Evolutionary conservation across 306 rosid species (phyloP), one percentile per base, ranked within the genome.

Genomic region (Vigna nakashimae): DNA sequence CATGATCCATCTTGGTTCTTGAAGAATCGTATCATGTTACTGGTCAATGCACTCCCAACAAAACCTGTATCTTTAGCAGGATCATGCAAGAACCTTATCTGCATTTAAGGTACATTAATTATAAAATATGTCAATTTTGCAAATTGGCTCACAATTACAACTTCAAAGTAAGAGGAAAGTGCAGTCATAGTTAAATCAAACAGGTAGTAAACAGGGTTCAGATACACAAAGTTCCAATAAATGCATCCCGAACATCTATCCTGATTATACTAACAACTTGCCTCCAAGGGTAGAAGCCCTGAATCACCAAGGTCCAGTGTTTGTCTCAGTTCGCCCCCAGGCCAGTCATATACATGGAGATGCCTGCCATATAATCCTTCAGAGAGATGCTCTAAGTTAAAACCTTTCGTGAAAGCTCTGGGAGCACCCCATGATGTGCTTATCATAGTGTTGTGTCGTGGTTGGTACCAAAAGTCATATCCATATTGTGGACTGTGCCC

Each of bases 371-470:
- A 95, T 0, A 86, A 56, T 70, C 98, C 98, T 74, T 95, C 93
- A 6, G 92, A 12, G 7, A 95, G 92, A 80, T 95, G 88, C 71
- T 95, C 90, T 40, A 76, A 91, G 88, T 88, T 65, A 73, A 95
- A 95, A 43, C 98, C 98, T 83, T 86, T 85, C 3, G 90, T 79
- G 80, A 95, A 95, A 46, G 98, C 98, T 62, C 79, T 63, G 74
- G 98, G 98, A 79, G 98, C 98, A 59, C 98, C 98, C 97, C 97
- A 95, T 52, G 98, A 92, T 65, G 97, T 52, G 90, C 98, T 94
- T 48, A 95, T 92, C 98, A 95, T 95, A 65, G 97, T 92, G 65
- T 85, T 85, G 79, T 92, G 93, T 13, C 97, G 86, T 0, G 98
- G 98, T 78, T 95, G 98, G 88, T 95, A 95, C 98, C 98, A 95